A percentile compares a stretch with the other conserved stretches of the same genome.
These are phyloP conservation scores for Polygonum maritimum DNA, from an alignment of 148 eudicot species.

Conservation along the genomic window DNA sequence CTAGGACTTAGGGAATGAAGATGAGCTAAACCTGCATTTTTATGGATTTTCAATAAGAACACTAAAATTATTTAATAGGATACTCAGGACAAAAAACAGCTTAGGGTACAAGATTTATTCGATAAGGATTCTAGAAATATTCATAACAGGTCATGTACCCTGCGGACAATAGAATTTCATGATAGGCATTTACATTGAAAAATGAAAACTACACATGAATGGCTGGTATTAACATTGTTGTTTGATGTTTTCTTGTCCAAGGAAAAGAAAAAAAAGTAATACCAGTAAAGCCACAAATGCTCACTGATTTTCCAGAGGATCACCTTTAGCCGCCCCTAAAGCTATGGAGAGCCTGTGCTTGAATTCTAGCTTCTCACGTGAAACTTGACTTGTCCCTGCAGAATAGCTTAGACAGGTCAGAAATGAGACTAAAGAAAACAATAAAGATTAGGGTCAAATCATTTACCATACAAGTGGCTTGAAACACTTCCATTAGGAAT, in stretches of 20 bases:
- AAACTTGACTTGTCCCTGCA: conserved; percentile 67
- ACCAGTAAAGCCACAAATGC: conserved; percentile 94
- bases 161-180: background rate
- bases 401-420: conserved; percentile 10
- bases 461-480: conserved; percentile 81
- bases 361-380: conserved; percentile 88
- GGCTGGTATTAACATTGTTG: conserved; percentile 10
- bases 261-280: conserved; percentile 57
- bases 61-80: background rate
- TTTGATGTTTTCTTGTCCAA: conserved; percentile 22
- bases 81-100: too few species aligned
- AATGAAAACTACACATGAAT: conserved; percentile 7
- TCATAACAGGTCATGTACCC: background rate
- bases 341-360: conserved; percentile 97
- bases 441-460: conserved; percentile 6
- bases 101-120: too few species aligned
- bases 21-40: conserved; percentile 78
- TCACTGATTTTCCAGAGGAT: conserved; percentile 98
- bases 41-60: conserved; percentile 13
- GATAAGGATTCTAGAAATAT: conserved; percentile 11
- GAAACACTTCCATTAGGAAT: conserved; percentile 97
- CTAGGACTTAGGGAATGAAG: conserved; percentile 95
- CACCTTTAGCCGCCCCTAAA: conserved; percentile 99
- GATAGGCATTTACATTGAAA: background rate
- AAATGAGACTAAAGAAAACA: background rate